Evolutionary conservation across 495 filamentous ascomycete species (phyloP).

Genomic region (Achaetomiella virescens): DNA sequence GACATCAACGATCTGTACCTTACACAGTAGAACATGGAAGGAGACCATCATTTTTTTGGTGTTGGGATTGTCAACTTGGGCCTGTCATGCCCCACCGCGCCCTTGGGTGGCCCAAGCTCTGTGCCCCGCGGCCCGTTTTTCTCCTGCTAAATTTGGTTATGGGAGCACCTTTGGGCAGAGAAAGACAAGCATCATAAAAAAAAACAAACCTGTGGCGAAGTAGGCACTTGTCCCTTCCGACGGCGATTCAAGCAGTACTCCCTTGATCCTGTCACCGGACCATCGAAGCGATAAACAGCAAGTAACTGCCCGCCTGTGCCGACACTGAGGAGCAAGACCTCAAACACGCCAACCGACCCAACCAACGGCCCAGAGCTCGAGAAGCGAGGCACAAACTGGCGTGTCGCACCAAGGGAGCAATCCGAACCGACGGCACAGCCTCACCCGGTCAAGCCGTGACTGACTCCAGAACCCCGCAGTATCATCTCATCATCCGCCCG

Average conservation of each 20-base stretch:
- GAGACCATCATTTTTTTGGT: too few relatives aligned
- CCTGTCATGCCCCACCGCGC: too few relatives aligned
- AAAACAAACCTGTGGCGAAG: background rate
- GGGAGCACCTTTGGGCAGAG: background rate
- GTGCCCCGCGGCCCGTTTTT: constrained; percentile 8
- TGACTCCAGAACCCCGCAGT: background rate
- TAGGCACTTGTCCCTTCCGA: too few relatives aligned
- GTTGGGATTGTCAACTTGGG: too few relatives aligned
- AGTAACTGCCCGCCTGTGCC: background rate
- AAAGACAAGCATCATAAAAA: background rate
- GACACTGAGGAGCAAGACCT: background rate
- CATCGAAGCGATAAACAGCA: background rate
- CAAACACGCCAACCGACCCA: background rate
- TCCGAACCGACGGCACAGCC: background rate
- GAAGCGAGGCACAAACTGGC: too few relatives aligned
- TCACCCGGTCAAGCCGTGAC: background rate
- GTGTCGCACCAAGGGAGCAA: background rate
- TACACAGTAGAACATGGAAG: too few relatives aligned
- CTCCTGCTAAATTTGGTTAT: background rate
- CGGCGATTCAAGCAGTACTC: too few relatives aligned
- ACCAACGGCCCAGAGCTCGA: background rate
- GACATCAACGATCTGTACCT: too few relatives aligned
- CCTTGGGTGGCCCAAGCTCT: constrained; percentile 13
- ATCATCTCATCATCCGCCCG: background rate
- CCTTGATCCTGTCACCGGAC: too few relatives aligned